Percentiles rank a stretch among this genome's conserved stretches.
These are phyloP conservation scores for Cordia subcordata DNA, from an alignment of 257 asterid genomes.

Conservation along the genomic window DNA sequence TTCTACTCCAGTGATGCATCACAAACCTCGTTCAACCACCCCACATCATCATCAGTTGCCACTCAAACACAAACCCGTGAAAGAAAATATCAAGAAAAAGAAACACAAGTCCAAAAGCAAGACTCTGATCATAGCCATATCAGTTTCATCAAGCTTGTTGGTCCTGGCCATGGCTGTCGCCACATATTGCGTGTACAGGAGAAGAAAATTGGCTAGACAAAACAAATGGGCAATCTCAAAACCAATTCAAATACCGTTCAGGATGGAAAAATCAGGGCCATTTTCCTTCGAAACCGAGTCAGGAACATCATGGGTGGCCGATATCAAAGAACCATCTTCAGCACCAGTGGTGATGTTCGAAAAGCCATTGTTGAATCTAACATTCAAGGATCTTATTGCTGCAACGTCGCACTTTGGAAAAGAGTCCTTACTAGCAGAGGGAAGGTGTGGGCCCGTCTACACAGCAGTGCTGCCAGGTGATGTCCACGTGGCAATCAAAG, in stretches of 20 bases:
- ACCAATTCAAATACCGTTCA: slow-evolving; percentile 65
- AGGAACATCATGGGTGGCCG: slow-evolving; percentile 93
- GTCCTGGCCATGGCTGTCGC: slow-evolving; percentile 11
- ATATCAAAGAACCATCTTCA: slow-evolving; percentile 80
- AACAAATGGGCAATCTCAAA: slow-evolving; percentile 82
- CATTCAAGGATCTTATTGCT: slow-evolving; percentile 83
- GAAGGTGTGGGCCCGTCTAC: slow-evolving; percentile 83
- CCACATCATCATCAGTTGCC: slow-evolving; percentile 25
- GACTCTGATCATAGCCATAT: slow-evolving; percentile 23
- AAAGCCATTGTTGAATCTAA: slow-evolving; percentile 90
- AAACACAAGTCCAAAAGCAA: slow-evolving; percentile 29
- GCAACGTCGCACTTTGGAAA: slow-evolving; percentile 94
- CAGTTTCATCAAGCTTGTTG: slow-evolving; percentile 27
- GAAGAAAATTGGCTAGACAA: slow-evolving; percentile 36
- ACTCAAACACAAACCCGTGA: slow-evolving; percentile 13
- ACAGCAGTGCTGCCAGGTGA: slow-evolving; percentile 92
- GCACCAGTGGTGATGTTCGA: slow-evolving; percentile 89
- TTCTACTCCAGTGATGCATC: slow-evolving; percentile 26
- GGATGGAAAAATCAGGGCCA: slow-evolving; percentile 83
- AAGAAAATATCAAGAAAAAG: slow-evolving; percentile 3
- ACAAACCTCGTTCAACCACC: slow-evolving; percentile 25
- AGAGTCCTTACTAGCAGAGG: slow-evolving; percentile 83
- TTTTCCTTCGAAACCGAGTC: slow-evolving; percentile 88
- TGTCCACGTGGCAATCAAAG: slow-evolving; percentile 93
- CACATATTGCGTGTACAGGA: slow-evolving; percentile 36